Percentiles rank a stretch among this genome's conserved stretches.
phyloP scores from a whole-genome alignment of 768 basidiomycete genomes.

The Ramaria rubella region DNA sequence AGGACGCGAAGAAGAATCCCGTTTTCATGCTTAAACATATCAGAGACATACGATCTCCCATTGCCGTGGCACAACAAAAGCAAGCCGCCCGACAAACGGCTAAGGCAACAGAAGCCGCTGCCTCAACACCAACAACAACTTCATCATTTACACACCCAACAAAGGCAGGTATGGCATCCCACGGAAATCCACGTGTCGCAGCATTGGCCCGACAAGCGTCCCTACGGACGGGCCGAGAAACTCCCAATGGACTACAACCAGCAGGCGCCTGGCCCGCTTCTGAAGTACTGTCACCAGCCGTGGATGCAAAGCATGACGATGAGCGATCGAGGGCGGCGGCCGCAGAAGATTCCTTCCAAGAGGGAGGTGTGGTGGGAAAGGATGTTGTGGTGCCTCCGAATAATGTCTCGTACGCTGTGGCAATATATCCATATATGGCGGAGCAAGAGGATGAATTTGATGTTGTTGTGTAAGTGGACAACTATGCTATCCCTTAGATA shows the following conservation, averaged over 20 bases:
- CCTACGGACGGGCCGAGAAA: conserved; percentile 36
- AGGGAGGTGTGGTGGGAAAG: conserved; percentile 20
- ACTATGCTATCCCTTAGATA: conserved; percentile 8
- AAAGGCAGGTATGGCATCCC: neutral
- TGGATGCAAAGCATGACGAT: conserved; percentile 18
- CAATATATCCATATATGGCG: conserved; percentile 98
- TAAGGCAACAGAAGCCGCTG: conserved; percentile 50
- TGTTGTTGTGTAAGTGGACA: conserved; percentile 75
- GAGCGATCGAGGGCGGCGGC: conserved; percentile 19
- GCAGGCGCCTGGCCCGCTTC: conserved; percentile 5
- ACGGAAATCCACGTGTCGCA: conserved; percentile 5
- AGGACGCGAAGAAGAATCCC: conserved; percentile 95
- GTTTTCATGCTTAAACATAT: conserved; percentile 99
- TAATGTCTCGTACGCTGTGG: conserved; percentile 88
- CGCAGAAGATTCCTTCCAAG: conserved; percentile 4
- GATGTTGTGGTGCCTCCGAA: conserved; percentile 26
- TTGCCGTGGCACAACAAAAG: conserved; percentile 94
- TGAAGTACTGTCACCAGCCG: conserved; percentile 5
- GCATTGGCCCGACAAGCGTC: conserved; percentile 28
- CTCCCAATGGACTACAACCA: conserved; percentile 23
- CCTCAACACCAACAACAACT: neutral
- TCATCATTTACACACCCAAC: conserved; percentile 1
- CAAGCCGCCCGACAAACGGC: conserved; percentile 59
- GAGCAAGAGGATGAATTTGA: conserved; percentile 99
- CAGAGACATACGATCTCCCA: conserved; percentile 94